Evolutionary conservation across 176 grass and related monocot genomes (phyloP), one percentile per base, ranked within the genome.

Genomic region (Tillandsia fasciculata): DNA sequence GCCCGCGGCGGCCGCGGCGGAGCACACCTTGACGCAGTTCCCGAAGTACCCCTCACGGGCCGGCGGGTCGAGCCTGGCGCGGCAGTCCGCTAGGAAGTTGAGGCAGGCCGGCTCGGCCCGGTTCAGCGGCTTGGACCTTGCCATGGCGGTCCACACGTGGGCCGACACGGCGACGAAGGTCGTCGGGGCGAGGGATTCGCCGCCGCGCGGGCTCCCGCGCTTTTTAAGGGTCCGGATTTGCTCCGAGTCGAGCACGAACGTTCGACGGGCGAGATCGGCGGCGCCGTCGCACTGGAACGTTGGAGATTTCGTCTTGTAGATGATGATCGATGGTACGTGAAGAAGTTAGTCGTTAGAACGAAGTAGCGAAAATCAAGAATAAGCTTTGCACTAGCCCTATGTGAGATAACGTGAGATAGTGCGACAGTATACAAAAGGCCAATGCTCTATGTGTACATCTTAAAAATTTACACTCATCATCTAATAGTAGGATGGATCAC

Each of bases 81-180:
- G 82, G 17, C 84, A 76, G 68, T 81, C 87, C 6, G 79, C 82
- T 0, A 82, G 71, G 86, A 82, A 89, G 11, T 67, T 1, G 47
- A 89, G 72, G 71, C 82, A 68, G 28, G 78, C 81, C 75, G 78
- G 76, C 2, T 80, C 72, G 9, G 64, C 18, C 42, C 20, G 1
- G 50, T 48, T n/a, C 1, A 2, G 1, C 3, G 0, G 2, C 52
- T 66, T 78, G 9, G 84, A 71, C 23, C 70, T 63, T n/a, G 72
- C 64, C 53, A 63, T 7, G 68, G 78, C 83, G 0, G 64, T 72
- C 83, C 84, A 96, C 7, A 72, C 15, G 26, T 77, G 72, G 0
- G 87, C 77, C 14, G 75, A 64, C 9, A 77, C 15, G 47, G 72
- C 66, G 1, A 80, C 64, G 70, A 76, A 68, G 10, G 71, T 81